phyloP scores from a whole-genome alignment of 176 grass and related monocot species.

The Musa schizocarpa region DNA sequence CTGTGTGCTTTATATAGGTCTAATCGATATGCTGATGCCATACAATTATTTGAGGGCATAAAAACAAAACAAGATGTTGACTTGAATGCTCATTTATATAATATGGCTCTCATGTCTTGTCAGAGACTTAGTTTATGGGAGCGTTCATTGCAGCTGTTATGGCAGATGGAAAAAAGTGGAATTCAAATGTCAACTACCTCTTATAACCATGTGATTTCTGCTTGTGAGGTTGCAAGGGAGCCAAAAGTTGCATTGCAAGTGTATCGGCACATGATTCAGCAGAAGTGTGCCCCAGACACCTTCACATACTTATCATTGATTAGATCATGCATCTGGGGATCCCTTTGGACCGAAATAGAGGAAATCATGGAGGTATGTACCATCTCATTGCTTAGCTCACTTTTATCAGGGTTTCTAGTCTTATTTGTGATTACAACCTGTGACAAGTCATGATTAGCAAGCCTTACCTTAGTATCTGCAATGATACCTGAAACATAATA shows the following conservation, averaged over 20 bases:
- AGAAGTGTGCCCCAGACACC: slow-evolving; percentile 46
- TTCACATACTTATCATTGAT: slow-evolving; percentile 76
- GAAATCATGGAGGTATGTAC: slow-evolving; percentile 54
- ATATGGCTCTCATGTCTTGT: slow-evolving; percentile 73
- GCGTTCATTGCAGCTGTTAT: slow-evolving; percentile 62
- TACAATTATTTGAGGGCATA: slow-evolving; percentile 65
- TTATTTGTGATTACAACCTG: neutral
- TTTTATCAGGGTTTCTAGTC: neutral
- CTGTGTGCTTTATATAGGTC: slow-evolving; percentile 63
- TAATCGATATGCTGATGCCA: slow-evolving; percentile 41
- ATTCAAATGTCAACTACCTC: slow-evolving; percentile 38
- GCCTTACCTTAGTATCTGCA: too few relatives aligned
- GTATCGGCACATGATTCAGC: slow-evolving; percentile 54
- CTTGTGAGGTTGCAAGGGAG: slow-evolving; percentile 56
- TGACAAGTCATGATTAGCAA: too few relatives aligned
- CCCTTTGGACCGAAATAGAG: slow-evolving; percentile 71
- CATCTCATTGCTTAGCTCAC: neutral
- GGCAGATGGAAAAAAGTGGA: slow-evolving; percentile 66
- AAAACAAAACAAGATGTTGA: slow-evolving; percentile 25
- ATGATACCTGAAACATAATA: too few relatives aligned
- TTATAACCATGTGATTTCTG: slow-evolving; percentile 81
- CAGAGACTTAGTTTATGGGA: slow-evolving; percentile 74
- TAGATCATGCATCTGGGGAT: slow-evolving; percentile 72
- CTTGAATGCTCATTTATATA: slow-evolving; percentile 57
- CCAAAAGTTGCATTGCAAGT: slow-evolving; percentile 60